phyloP scores from a whole-genome alignment of 768 basidiomycete species.

The Leccinum broughii region DNA sequence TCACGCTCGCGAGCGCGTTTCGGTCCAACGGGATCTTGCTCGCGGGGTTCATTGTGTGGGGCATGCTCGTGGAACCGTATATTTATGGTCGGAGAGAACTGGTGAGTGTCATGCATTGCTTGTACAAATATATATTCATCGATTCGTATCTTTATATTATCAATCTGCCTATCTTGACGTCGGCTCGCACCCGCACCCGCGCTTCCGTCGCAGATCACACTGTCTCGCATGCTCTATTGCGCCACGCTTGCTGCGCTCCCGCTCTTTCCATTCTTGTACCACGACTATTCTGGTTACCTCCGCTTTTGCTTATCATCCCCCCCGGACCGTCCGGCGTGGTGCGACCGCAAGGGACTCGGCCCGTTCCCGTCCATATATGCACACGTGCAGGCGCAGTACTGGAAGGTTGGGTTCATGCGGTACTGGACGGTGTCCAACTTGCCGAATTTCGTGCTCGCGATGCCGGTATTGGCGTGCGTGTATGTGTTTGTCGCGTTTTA shows the following conservation, averaged over 20 bases:
- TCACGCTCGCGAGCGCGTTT: constrained; percentile 64
- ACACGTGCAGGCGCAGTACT: constrained; percentile 80
- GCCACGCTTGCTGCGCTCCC: constrained; percentile 46
- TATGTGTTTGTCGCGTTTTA: constrained; percentile 34
- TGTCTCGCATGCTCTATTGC: constrained; percentile 36
- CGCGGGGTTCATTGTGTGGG: constrained; percentile 80
- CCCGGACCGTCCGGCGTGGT: constrained; percentile 57
- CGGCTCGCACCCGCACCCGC: background rate
- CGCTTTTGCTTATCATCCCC: constrained; percentile 56
- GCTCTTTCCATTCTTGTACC: constrained; percentile 65
- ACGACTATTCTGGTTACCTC: constrained; percentile 67
- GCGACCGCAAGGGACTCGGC: constrained; percentile 33
- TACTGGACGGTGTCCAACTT: constrained; percentile 86
- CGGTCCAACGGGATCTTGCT: constrained; percentile 80
- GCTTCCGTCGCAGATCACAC: constrained; percentile 32
- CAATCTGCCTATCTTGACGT: background rate
- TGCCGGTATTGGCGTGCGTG: constrained; percentile 63
- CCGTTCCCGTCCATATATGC: constrained; percentile 72
- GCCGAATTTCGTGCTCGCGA: constrained; percentile 83
- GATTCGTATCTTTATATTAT: background rate
- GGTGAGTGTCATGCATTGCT: constrained; percentile 18
- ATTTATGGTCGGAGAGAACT: constrained; percentile 37
- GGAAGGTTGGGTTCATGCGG: constrained; percentile 80
- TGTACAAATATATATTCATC: background rate
- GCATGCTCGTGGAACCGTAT: constrained; percentile 55